Evolutionary conservation across 495 filamentous ascomycete species (phyloP), one percentile per base, ranked within the genome.

Genomic region (Parathielavia appendiculata): DNA sequence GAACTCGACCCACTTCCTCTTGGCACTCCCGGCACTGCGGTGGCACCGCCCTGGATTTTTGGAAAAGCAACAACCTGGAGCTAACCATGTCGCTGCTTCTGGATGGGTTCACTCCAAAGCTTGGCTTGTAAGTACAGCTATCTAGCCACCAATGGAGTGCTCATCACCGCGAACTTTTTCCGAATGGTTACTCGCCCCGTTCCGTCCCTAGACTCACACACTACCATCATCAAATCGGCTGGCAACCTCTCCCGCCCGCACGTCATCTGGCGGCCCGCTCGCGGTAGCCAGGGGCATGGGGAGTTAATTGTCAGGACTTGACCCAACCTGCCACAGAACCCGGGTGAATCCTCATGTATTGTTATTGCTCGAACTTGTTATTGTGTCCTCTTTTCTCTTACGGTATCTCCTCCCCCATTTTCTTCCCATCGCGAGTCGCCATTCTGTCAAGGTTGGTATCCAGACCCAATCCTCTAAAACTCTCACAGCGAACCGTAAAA

Each of bases 171-270:
- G 6, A 30, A 30, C 3, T 3, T n/a, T 19, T 22, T 10, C 40
- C 39, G 17, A 45, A 22, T 19, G 34, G 34, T 5, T 35, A 6
- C 50, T 10, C 47, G 47, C 38, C n/a, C 22, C 51, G 51, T 3
- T 14, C 52, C 52, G 52, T 41, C 32, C 30, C 23, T 17, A 47
- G 32, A 56, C 17, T n/a, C n/a, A 43, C 49, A 1, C 23, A 17
- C 41, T 32, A 19, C 17, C 53, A 16, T 35, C 43, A 49, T 50
- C 57, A 50, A 60, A 60, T 60, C 57, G 57, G 57, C 57, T 41
- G 40, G 8, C 41, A 32, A 9, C 36, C 51, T 1, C 23, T 30
- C 2, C 39, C 1, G 20, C 20, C 10, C n/a, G 26, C 7, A 36
- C 17, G 20, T 35, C 39, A 34, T 47, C 16, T 12, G 30, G 49